Base-by-base conservation (phyloP, 768 basidiomycete species). In the Mycena olivaceomarginata region DNA sequence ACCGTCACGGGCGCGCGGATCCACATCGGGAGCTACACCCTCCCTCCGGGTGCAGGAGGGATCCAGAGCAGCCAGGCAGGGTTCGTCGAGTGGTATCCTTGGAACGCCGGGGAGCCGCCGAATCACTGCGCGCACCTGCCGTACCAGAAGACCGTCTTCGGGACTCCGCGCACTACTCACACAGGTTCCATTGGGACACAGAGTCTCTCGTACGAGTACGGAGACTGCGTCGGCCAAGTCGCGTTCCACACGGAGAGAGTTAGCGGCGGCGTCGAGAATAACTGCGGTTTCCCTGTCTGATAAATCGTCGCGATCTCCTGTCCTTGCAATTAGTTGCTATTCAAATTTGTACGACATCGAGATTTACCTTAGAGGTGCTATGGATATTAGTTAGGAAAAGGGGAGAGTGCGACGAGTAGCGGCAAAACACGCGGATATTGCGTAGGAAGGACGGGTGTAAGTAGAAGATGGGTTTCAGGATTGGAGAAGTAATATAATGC, bases 71-170 rank as follows among this genome's bases (percentile, higher is more conserved):
- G n/a, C 37, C 74, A 78, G 48, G n/a, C 16, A 20, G 74, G 77
- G 4, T 78, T 78, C 66, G 77, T 78, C 18, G 77, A 78, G 69
- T 78, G 77, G 77, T 75, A 71, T 22, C 77, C 74, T 5, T 78
- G 77, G 77, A 78, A 78, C 40, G 37, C 37, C 12, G 74, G 65
- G 4, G 60, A 69, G 46, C 77, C 74, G 15, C 8, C 74, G 31
- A 53, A 78, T 51, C 74, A 72, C 22, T 78, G 77, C 48, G 74
- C 73, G 5, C 62, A 11, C 18, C 76, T 69, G 5, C 74, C 70
- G 16, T 75, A 75, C 43, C 77, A 78, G 59, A 59, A 51, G 45
- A 75, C 73, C 2, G 40, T 75, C 12, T 78, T 78, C 22, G 74
- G 77, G 2, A 39, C 2, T 11, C 77, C 77, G 48, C 16, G 3